Evolutionary conservation across 73 alveolate species (phyloP), one percentile per base, ranked within the genome.

Genomic region (Paramecium caudatum): DNA sequence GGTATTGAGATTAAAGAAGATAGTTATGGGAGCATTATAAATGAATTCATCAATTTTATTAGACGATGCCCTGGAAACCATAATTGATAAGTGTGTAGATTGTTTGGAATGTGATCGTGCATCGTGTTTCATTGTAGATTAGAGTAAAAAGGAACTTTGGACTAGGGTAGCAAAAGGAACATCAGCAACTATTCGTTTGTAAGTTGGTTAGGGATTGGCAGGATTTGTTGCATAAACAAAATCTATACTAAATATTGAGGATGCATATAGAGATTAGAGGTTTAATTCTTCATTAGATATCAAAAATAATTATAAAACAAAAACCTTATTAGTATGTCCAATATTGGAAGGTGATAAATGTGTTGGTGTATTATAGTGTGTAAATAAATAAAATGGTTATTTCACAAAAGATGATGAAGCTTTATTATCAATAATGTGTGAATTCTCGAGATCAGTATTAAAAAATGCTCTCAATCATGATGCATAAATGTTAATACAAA

Each of bases 31-130:
- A 7, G 78, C 93, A 36, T 23, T 69, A 16, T 43, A 87, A 87
- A 87, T 87, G 90, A 69, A 74, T 19, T 50, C 69, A 23, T 87
- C 93, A 5, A 70, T 91, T 3, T 68, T 78, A 21, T 61, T 91
- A 21, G 63, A 81, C 34, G 95, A 91, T 33, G 95, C 95, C 12
- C 27, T 91, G 13, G 84, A 91, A 46, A 87, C 83, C 9, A 91
- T 91, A 33, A 65, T 91, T 7, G 90, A 91, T 34, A 68, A 37
- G 16, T 68, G 84, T 68, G 50, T 37, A n/a, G 84, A 68, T 32
- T 68, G 84, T 39, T 91, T 94, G 9, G 93, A 91, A 47, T 94
- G 97, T 80, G 97, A 94, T 49, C 47, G 95, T 4, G 97, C 97
- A 39, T 86, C 94, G 4, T 94, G 92, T 37, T 94, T 91, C 47